phyloP scores from a whole-genome alignment of 1,139 yeast genomes.

The Taphrina deformans region DNA sequence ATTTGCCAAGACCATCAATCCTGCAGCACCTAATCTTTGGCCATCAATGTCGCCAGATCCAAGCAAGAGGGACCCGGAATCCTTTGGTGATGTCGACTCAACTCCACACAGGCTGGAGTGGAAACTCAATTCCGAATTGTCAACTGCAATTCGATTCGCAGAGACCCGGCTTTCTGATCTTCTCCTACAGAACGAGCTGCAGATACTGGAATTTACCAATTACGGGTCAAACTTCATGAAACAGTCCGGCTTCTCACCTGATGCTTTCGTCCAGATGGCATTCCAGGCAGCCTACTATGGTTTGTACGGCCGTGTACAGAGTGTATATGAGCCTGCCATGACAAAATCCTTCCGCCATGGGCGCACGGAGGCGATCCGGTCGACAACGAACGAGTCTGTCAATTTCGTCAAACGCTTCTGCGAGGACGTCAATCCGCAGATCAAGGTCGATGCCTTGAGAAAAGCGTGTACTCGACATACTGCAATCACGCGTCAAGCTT shows the following conservation, averaged over 20 bases:
- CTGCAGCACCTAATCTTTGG: conserved; percentile 80
- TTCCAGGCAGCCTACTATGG: conserved; percentile 93
- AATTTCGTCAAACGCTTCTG: conserved; percentile 81
- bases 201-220: conserved; percentile 69
- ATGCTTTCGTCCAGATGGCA: conserved; percentile 92
- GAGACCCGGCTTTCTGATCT: conserved; percentile 85
- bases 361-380: conserved; percentile 85
- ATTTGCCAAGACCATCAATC: conserved; percentile 80
- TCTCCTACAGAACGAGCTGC: conserved; percentile 86
- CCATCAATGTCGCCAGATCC: conserved; percentile 54
- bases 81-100: conserved; percentile 49
- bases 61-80: conserved; percentile 49
- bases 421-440: conserved; percentile 63
- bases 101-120: conserved; percentile 88
- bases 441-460: conserved; percentile 61
- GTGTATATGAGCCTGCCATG: conserved; percentile 96
- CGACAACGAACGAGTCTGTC: conserved; percentile 78
- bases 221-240: conserved; percentile 80
- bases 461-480: conserved; percentile 73
- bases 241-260: conserved; percentile 85
- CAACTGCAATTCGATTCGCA: conserved; percentile 81
- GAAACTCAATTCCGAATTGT: conserved; percentile 75
- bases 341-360: conserved; percentile 85
- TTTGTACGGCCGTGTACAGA: conserved; percentile 85
- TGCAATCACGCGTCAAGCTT: conserved; percentile 64